A percentile compares a stretch with the other conserved stretches of the same genome.
These are phyloP conservation scores for Eimeria falciformis DNA, from an alignment of 169 alveolate species.

Conservation along the genomic window DNA sequence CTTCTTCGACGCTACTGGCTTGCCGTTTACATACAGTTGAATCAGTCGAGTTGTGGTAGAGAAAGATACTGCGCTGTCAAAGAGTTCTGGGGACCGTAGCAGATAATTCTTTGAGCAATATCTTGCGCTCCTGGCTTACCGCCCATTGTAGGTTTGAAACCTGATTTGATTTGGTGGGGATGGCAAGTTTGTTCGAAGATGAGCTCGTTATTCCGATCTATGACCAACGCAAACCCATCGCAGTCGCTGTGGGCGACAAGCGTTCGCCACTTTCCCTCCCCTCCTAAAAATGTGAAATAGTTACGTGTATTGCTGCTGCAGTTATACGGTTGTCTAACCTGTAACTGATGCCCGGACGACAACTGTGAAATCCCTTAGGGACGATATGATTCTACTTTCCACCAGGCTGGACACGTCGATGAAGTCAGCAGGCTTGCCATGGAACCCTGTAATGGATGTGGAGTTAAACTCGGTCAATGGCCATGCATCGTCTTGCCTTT, in stretches of 20 bases:
- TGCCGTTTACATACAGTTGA: constrained; percentile 82
- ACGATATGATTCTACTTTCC: constrained; percentile 74
- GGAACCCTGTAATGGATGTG: constrained; percentile 78
- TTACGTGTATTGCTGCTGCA: not conserved
- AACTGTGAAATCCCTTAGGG: constrained; percentile 81
- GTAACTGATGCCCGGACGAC: constrained; percentile 79
- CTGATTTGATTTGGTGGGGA: constrained; percentile 61
- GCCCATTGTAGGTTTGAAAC: constrained; percentile 59
- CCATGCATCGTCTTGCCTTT: not conserved
- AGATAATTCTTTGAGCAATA: not conserved
- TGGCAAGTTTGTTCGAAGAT: constrained; percentile 86
- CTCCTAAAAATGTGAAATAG: not conserved
- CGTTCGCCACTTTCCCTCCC: constrained; percentile 80
- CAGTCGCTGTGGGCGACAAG: constrained; percentile 85
- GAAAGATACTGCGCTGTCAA: constrained; percentile 65
- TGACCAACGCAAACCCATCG: constrained; percentile 87
- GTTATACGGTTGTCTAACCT: constrained; percentile 61
- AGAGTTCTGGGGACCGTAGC: constrained; percentile 25
- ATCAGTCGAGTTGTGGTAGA: constrained; percentile 63
- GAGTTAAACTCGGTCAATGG: not conserved
- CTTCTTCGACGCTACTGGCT: constrained; percentile 76
- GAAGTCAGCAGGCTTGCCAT: constrained; percentile 81
- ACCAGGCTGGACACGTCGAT: constrained; percentile 82
- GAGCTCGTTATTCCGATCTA: constrained; percentile 86
- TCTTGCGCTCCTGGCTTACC: constrained; percentile 14